Evolutionary conservation across 2,329 filamentous ascomycete genomes (phyloP).

Genomic region (Metarhizium humberi): DNA sequence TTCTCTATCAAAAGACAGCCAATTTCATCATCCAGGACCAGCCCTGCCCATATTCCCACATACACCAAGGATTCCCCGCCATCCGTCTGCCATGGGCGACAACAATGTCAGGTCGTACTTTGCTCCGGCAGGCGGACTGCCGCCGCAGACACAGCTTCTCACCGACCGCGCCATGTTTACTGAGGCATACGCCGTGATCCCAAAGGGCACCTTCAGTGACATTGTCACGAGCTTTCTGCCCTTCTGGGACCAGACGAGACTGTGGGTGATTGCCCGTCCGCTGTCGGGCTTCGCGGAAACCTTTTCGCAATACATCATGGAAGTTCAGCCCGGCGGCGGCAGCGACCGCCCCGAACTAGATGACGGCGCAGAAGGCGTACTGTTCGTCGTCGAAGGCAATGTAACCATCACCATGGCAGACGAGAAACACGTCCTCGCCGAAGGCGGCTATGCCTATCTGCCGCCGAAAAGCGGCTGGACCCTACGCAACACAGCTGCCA

Average conservation of each 20-base stretch:
- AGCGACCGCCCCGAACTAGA: constrained; percentile 4
- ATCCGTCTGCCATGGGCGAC: not conserved
- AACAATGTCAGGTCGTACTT: constrained; percentile 2
- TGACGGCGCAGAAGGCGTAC: not conserved
- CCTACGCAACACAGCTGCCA: not conserved
- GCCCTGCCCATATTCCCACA: too few relatives aligned
- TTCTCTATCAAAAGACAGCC: too few relatives aligned
- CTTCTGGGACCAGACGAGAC: constrained; percentile 5
- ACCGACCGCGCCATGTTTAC: constrained; percentile 8
- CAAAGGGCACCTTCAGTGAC: constrained; percentile 6
- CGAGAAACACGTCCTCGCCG: not conserved
- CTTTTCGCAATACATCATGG: constrained; percentile 8
- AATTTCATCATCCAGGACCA: too few relatives aligned
- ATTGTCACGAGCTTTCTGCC: constrained; percentile 6
- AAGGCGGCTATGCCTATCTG: constrained; percentile 5
- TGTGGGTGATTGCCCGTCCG: constrained; percentile 6
- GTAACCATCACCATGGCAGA: not conserved
- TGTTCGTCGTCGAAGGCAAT: constrained; percentile 3
- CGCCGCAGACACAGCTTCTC: constrained; percentile 5
- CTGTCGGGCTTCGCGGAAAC: constrained; percentile 6
- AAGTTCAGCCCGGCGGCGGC: constrained; percentile 1
- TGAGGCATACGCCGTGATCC: constrained; percentile 6
- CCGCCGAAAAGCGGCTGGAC: not conserved
- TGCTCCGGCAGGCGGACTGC: constrained; percentile 4
- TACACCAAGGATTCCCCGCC: not conserved